phyloP scores from a whole-genome alignment of 2,329 filamentous ascomycete species.

The Huntiella moniliformis region DNA sequence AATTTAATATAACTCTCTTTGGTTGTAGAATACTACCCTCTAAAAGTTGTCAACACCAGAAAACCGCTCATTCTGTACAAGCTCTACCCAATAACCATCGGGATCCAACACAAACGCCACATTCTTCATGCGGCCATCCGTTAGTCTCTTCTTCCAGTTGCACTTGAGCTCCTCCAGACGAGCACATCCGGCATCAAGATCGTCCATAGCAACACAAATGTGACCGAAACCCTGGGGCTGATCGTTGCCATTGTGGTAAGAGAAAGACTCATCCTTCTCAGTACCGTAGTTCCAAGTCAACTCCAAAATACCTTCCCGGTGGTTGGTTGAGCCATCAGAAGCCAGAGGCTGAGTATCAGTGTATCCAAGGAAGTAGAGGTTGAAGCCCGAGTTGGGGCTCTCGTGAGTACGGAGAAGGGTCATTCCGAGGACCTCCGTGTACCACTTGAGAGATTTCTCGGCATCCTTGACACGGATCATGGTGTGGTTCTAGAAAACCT shows the following conservation, averaged over 20 bases:
- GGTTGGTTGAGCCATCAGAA: slow-evolving; percentile 35
- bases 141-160: slow-evolving; percentile 88
- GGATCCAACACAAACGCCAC: slow-evolving; percentile 83
- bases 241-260: slow-evolving; percentile 83
- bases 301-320: slow-evolving; percentile 71
- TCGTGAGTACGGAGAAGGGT: slow-evolving; percentile 55
- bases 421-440: slow-evolving; percentile 83
- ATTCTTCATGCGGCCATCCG: slow-evolving; percentile 82
- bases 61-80: slow-evolving; percentile 61
- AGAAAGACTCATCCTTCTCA: slow-evolving; percentile 67
- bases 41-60: slow-evolving; percentile 34
- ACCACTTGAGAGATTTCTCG: slow-evolving; percentile 57
- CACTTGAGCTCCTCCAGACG: slow-evolving; percentile 68
- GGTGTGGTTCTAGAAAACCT: slow-evolving; percentile 48
- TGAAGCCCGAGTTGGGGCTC: slow-evolving; percentile 55
- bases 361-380: slow-evolving; percentile 85
- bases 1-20: not conserved
- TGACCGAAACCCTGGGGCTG: slow-evolving; percentile 90
- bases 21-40: slow-evolving; percentile 20
- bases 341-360: slow-evolving; percentile 34
- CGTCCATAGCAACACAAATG: slow-evolving; percentile 77
- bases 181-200: slow-evolving; percentile 71
- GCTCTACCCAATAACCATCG: slow-evolving; percentile 67
- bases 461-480: slow-evolving; percentile 88
- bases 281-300: slow-evolving; percentile 72